Evolutionary conservation across 2,329 filamentous ascomycete species (phyloP).

Genomic region (Zopfia rhizophila): DNA sequence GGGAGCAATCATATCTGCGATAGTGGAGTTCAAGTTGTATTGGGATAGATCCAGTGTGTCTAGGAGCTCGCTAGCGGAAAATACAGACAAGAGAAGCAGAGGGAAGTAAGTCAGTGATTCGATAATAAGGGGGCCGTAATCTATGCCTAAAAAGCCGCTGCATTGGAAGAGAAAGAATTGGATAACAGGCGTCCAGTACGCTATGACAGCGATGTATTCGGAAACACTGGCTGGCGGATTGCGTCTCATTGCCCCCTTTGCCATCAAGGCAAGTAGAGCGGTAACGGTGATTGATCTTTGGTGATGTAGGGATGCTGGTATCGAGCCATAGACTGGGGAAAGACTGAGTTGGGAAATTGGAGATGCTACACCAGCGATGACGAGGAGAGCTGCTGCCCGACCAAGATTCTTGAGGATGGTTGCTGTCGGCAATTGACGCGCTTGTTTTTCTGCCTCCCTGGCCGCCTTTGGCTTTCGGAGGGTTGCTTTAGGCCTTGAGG

Average conservation of each 20-base stretch:
- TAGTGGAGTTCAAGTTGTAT: slow-evolving; percentile 65
- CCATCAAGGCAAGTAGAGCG: slow-evolving; percentile 77
- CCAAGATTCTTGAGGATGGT: slow-evolving; percentile 43
- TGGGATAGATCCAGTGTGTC: slow-evolving; percentile 68
- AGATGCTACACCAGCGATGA: slow-evolving; percentile 71
- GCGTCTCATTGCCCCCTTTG: slow-evolving; percentile 66
- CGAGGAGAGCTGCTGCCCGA: slow-evolving; percentile 56
- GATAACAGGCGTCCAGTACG: slow-evolving; percentile 76
- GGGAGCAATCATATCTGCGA: slow-evolving; percentile 72
- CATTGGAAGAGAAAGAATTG: slow-evolving; percentile 77
- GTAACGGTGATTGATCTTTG: slow-evolving; percentile 71
- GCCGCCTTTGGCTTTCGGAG: slow-evolving; percentile 47
- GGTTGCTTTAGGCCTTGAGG: slow-evolving; percentile 43
- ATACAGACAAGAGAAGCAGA: slow-evolving; percentile 53
- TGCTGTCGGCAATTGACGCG: slow-evolving; percentile 33
- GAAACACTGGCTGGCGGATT: slow-evolving; percentile 61
- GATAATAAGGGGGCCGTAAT: slow-evolving; percentile 78
- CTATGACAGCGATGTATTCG: slow-evolving; percentile 74
- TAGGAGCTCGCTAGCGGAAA: slow-evolving; percentile 62
- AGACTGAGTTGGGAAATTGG: slow-evolving; percentile 79
- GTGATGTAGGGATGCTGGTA: slow-evolving; percentile 80
- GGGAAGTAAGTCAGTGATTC: slow-evolving; percentile 76
- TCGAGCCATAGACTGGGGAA: slow-evolving; percentile 87
- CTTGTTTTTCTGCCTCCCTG: slow-evolving; percentile 35
- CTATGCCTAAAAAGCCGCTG: slow-evolving; percentile 73